Percentiles rank a stretch among this genome's conserved stretches.
These are phyloP conservation scores for Gossypium aridum DNA, from an alignment of 441 rosid species.

Conservation along the genomic window DNA sequence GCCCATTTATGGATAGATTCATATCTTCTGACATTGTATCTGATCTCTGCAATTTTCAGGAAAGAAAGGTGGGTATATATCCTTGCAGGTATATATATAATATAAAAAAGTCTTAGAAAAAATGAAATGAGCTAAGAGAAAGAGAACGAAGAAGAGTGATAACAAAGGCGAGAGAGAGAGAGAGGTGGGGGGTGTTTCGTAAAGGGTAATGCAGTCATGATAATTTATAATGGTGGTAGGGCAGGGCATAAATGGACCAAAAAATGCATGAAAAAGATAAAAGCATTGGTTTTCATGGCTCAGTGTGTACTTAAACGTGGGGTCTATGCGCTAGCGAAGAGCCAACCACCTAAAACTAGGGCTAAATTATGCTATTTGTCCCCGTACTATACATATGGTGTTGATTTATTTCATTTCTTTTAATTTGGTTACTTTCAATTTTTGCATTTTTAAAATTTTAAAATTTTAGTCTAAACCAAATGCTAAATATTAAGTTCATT, in stretches of 20 bases:
- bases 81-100: background rate
- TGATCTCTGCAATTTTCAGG: background rate
- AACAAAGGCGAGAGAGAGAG: background rate
- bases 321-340: slow-evolving; percentile 32
- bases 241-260: slow-evolving; percentile 9
- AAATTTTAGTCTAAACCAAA: no score
- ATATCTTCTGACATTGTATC: slow-evolving; percentile 40
- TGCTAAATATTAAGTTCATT: no score
- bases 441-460: no score
- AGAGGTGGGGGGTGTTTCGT: slow-evolving; percentile 21
- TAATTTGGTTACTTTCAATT: no score
- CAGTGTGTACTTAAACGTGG: slow-evolving; percentile 40
- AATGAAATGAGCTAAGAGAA: background rate
- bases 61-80: background rate
- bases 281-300: slow-evolving; percentile 27
- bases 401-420: no score
- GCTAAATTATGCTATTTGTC: no score
- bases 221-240: slow-evolving; percentile 55
- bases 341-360: slow-evolving; percentile 39
- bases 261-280: slow-evolving; percentile 38
- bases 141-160: background rate
- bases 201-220: slow-evolving; percentile 50
- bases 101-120: background rate
- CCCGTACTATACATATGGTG: no score
- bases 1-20: slow-evolving; percentile 89